These are phyloP conservation scores for Primulina tabacum DNA, from an alignment of 257 asterid species.

Conservation along the genomic window DNA sequence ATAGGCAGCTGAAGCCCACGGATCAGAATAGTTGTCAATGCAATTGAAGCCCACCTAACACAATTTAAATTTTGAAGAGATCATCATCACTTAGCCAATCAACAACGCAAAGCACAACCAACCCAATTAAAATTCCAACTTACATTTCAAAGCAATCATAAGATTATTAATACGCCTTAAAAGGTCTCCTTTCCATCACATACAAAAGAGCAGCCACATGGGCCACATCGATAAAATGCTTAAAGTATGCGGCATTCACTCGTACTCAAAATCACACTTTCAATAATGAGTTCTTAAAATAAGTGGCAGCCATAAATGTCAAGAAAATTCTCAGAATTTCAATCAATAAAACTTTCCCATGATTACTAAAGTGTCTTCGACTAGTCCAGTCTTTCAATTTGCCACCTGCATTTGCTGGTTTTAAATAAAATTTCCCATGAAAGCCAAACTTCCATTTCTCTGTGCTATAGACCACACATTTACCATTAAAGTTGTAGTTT, in stretches of 20 bases:
- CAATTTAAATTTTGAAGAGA: slow-evolving; percentile 17
- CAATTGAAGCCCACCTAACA: slow-evolving; percentile 88
- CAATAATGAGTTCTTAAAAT: not conserved
- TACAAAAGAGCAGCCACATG: not conserved
- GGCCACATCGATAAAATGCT: not conserved
- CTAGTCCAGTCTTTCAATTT: not conserved
- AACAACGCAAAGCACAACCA: slow-evolving; percentile 8
- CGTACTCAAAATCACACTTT: not conserved
- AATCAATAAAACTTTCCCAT: slow-evolving; percentile 6
- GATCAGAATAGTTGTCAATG: slow-evolving; percentile 57
- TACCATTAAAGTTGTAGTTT: not conserved
- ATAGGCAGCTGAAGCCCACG: slow-evolving; percentile 62
- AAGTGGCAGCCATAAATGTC: not conserved
- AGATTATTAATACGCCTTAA: not conserved
- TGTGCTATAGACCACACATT: not conserved
- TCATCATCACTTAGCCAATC: slow-evolving; percentile 14
- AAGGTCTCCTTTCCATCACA: slow-evolving; percentile 1
- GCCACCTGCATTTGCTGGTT: too few species aligned
- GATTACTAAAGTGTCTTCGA: not conserved
- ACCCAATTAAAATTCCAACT: slow-evolving; percentile 1
- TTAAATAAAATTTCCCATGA: too few species aligned
- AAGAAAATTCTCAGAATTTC: slow-evolving; percentile 7
- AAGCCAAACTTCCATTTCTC: too few species aligned
- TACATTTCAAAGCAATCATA: not conserved
- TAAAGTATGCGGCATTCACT: not conserved